These are phyloP conservation scores for Sclerotinia subarctica DNA, from an alignment of 2,329 filamentous ascomycete genomes.

Conservation along the genomic window DNA sequence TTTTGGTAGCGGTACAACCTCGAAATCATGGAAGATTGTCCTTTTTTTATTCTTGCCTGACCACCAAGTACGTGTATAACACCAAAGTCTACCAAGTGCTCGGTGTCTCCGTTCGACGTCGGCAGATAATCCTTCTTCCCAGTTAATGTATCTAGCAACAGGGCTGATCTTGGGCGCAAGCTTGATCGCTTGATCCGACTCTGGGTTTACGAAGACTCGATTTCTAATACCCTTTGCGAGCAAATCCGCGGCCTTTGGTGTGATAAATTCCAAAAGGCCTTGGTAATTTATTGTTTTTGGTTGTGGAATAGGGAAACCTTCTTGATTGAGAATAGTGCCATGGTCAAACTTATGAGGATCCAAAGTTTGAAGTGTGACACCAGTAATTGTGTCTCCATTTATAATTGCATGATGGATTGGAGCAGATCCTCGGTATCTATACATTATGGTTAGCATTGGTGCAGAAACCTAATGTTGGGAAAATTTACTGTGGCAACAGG, in stretches of 20 bases:
- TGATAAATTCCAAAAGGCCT: constrained; percentile 54
- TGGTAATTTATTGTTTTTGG: constrained; percentile 46
- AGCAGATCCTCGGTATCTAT: constrained; percentile 75
- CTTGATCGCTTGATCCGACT: constrained; percentile 37
- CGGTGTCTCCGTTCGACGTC: constrained; percentile 55
- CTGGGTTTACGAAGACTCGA: constrained; percentile 63
- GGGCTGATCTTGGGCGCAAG: constrained; percentile 73
- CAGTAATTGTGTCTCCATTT: constrained; percentile 56
- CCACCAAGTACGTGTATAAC: constrained; percentile 33
- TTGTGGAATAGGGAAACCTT: constrained; percentile 52
- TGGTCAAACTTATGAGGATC: constrained; percentile 74
- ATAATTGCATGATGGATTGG: constrained; percentile 85
- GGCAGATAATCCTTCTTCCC: constrained; percentile 50
- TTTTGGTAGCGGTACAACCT: constrained; percentile 21
- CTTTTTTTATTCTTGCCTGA: constrained; percentile 26
- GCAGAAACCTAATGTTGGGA: background rate
- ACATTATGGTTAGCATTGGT: background rate
- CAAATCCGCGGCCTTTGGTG: constrained; percentile 64
- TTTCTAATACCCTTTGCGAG: constrained; percentile 63
- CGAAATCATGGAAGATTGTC: constrained; percentile 32
- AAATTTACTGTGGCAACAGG: constrained; percentile 71
- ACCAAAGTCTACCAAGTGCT: constrained; percentile 68
- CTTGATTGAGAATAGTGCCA: constrained; percentile 72
- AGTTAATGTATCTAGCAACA: constrained; percentile 61
- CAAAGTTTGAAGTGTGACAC: constrained; percentile 84